phyloP scores from a whole-genome alignment of 306 rosid genomes.

The Arachis hypogaea region DNA sequence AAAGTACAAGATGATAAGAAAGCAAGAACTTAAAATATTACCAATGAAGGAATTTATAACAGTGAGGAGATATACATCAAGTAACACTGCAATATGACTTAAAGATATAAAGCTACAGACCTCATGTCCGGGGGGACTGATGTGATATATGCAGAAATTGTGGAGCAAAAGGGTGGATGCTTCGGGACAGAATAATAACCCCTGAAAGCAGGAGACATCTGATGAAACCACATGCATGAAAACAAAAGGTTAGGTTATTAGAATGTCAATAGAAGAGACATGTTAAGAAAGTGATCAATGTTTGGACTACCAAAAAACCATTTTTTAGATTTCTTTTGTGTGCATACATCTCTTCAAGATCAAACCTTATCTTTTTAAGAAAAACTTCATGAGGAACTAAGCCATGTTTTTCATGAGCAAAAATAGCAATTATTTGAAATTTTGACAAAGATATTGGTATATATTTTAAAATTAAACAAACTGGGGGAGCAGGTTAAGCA shows the following conservation, averaged over 20 bases:
- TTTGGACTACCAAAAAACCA: background rate
- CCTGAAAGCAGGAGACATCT: conserved; percentile 97
- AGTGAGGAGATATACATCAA: background rate
- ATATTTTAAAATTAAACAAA: conserved; percentile 19
- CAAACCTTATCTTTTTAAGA: background rate
- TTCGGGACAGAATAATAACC: conserved; percentile 90
- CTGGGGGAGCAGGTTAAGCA: background rate
- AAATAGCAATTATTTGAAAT: background rate
- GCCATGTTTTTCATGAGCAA: background rate
- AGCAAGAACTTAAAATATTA: conserved; percentile 41
- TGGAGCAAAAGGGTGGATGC: conserved; percentile 87
- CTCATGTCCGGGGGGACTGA: conserved; percentile 99
- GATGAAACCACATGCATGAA: conserved; percentile 49
- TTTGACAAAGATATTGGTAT: background rate
- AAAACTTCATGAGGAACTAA: conserved; percentile 4
- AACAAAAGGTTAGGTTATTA: conserved; percentile 43
- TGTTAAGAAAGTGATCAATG: conserved; percentile 21
- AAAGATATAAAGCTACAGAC: conserved; percentile 59
- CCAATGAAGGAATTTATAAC: too few relatives aligned
- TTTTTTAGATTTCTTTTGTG: conserved; percentile 11
- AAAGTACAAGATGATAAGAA: conserved; percentile 58
- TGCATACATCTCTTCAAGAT: conserved; percentile 22
- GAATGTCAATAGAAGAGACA: conserved; percentile 13
- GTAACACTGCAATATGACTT: conserved; percentile 30
- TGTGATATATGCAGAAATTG: conserved; percentile 96